Evolutionary conservation across 768 basidiomycete genomes (phyloP), one percentile per base, ranked within the genome.

Genomic region (Austroboletus festivus): DNA sequence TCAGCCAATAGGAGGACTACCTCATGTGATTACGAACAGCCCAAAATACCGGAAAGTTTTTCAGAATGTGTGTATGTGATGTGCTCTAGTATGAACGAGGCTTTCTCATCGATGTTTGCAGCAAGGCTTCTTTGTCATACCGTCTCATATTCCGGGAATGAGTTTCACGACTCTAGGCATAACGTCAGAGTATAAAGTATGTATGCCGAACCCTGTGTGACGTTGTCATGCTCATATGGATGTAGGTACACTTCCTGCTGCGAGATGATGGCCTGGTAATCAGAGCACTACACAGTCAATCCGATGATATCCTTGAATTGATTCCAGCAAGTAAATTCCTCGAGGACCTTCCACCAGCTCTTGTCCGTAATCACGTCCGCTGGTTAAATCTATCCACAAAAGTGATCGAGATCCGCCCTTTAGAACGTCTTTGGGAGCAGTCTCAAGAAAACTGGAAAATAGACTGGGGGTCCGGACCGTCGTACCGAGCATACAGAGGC

Each of bases 351-450:
- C 66, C 66, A 0, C 21, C 15, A 1, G 21, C 23, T 1, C 40
- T 65, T n/a, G 43, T 67, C 15, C 4, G 38, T 5, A 48, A 16
- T 2, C 52, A 57, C 22, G 46, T 42, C 13, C 65, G 63, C 30
- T 68, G 67, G 64, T 44, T 68, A 20, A 49, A 62, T 35, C 30
- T 63, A 0, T 18, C 44, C 5, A 48, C 39, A 0, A 3, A 13
- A 1, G 37, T 30, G n/a, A 58, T 68, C 3, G 67, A 68, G 24
- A 53, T 68, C 28, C 54, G 59, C 0, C 56, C 61, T 19, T 24
- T 51, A 0, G 21, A 56, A 13, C 26, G 28, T 15, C 5, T 40
- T 0, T 68, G 67, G 67, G 41, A 48, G 2, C 21, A 48, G 3
- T 64, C 60, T 0, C 11, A 34, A 0, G 44, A 44, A 1, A 48